Base-by-base conservation (phyloP, 768 basidiomycete genomes). In the Pisolithus albus region DNA sequence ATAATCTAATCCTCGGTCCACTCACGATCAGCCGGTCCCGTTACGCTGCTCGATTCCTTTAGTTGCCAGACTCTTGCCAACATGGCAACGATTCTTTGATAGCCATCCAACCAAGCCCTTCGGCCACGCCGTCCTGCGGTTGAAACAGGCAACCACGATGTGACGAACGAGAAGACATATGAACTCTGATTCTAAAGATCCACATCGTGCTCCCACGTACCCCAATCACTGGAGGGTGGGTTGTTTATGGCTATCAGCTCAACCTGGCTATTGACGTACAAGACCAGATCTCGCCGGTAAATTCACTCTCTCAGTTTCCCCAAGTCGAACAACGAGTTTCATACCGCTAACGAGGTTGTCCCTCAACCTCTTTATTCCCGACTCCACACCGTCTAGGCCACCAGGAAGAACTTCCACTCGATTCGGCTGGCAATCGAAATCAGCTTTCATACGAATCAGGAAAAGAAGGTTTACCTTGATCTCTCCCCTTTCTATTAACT, bases 291-390 rank as follows among this genome's bases (percentile, higher is more conserved):
- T 37, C 24, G 43, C 19, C 37, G 16, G 4, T 26, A 37, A 28
- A n/a, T 39, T 23, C 21, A 50, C 40, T 34, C 24, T 51, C 2
- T 39, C 46, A 10, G 69, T 70, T 38, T 75, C 74, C 11, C 60
- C 59, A 16, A 69, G 70, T 40, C 51, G 67, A 1, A 63, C 67
- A 5, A 74, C 62, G 5, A 74, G 53, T 59, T 75, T 75, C 28
- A 60, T 63, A 0, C 65, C 74, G 39, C 73, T 76, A 24, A 75
- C 70, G 41, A 69, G 58, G 30, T 71, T 64, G 11, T 61, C 58
- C 59, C 57, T 59, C 52, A 76, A 19, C 45, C 52, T 62, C 42
- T 69, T 58, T 45, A 78, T 42, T 4, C 69, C 73, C 5, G 50
- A 56, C 1, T 34, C 47, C 6, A 77, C 61, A 1, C 69, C 73